phyloP scores from a whole-genome alignment of 2,329 filamentous ascomycete species.

The Colletotrichum destructivum region DNA sequence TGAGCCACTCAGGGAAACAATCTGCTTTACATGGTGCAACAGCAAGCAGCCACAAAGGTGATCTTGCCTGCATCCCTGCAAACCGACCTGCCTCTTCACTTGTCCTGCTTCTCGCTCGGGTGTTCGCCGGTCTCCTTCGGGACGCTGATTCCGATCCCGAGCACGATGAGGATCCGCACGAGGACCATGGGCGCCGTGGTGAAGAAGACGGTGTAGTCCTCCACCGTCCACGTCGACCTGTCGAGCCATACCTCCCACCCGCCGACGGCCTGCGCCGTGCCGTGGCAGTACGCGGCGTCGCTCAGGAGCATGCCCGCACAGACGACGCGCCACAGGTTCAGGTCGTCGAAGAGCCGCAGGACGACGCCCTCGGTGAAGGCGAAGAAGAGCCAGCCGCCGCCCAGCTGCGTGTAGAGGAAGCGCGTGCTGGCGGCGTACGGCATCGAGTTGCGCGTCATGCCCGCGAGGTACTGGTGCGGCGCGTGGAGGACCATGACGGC shows the following conservation, averaged over 20 bases:
- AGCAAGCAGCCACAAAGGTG: background rate
- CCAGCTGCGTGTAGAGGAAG: slow-evolving; percentile 52
- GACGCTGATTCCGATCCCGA: slow-evolving; percentile 47
- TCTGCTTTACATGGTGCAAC: background rate
- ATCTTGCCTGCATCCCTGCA: too few relatives aligned
- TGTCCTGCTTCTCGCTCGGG: background rate
- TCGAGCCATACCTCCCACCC: slow-evolving; percentile 49
- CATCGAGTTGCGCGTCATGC: slow-evolving; percentile 48
- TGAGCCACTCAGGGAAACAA: too few relatives aligned
- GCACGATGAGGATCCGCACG: slow-evolving; percentile 49
- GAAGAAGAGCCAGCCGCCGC: slow-evolving; percentile 53
- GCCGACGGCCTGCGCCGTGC: slow-evolving; percentile 52
- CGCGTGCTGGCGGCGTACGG: slow-evolving; percentile 44
- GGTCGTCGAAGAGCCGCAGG: slow-evolving; percentile 51
- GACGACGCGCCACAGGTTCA: slow-evolving; percentile 53
- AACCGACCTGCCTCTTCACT: background rate
- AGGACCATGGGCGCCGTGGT: slow-evolving; percentile 49
- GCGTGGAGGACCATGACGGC: slow-evolving; percentile 48
- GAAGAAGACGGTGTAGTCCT: slow-evolving; percentile 49
- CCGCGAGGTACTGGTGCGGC: slow-evolving; percentile 49
- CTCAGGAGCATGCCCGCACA: slow-evolving; percentile 55
- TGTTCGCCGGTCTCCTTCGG: slow-evolving; percentile 11
- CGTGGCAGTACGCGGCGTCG: slow-evolving; percentile 50
- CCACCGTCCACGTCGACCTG: slow-evolving; percentile 48
- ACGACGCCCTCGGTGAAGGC: slow-evolving; percentile 56